A percentile compares a stretch with the other conserved stretches of the same genome.
Evolutionary conservation across 306 rosid genomes (phyloP).

Genomic region (Gillenia trifoliata): DNA sequence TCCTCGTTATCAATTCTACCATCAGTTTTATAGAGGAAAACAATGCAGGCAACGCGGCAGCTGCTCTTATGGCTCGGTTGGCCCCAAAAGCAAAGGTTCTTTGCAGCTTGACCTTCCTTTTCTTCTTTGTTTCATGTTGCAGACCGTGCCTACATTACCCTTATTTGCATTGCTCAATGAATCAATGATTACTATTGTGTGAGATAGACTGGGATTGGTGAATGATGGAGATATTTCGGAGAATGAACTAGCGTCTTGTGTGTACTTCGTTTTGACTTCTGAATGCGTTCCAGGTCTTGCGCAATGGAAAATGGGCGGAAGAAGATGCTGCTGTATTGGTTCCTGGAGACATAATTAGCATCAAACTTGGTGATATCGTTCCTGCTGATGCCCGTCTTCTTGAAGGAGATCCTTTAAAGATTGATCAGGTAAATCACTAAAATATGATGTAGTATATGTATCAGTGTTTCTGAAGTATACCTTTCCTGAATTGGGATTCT

Average conservation of each 20-base stretch:
- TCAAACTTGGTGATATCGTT: slow-evolving; percentile 71
- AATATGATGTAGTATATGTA: neutral
- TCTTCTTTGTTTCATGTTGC: neutral
- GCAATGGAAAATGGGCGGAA: slow-evolving; percentile 72
- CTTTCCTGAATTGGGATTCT: slow-evolving; percentile 10
- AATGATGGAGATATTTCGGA: neutral
- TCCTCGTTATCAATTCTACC: slow-evolving; percentile 65
- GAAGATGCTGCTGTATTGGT: slow-evolving; percentile 72
- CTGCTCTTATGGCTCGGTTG: slow-evolving; percentile 59
- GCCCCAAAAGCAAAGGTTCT: slow-evolving; percentile 68
- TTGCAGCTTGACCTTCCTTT: neutral
- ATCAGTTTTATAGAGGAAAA: slow-evolving; percentile 77
- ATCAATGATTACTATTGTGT: neutral
- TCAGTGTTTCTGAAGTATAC: neutral
- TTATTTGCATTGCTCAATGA: neutral
- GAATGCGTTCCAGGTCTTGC: slow-evolving; percentile 35
- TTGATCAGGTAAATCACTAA: slow-evolving; percentile 50
- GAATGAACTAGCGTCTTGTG: neutral
- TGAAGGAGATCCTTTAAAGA: slow-evolving; percentile 75
- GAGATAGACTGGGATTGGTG: neutral
- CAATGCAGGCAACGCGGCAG: slow-evolving; percentile 82
- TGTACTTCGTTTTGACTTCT: neutral
- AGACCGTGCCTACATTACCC: too few relatives aligned
- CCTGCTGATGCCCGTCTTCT: slow-evolving; percentile 81
- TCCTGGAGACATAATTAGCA: slow-evolving; percentile 75